These are phyloP conservation scores for Aspergillus versicolor DNA, from an alignment of 2,329 filamentous ascomycete species.

Conservation along the genomic window DNA sequence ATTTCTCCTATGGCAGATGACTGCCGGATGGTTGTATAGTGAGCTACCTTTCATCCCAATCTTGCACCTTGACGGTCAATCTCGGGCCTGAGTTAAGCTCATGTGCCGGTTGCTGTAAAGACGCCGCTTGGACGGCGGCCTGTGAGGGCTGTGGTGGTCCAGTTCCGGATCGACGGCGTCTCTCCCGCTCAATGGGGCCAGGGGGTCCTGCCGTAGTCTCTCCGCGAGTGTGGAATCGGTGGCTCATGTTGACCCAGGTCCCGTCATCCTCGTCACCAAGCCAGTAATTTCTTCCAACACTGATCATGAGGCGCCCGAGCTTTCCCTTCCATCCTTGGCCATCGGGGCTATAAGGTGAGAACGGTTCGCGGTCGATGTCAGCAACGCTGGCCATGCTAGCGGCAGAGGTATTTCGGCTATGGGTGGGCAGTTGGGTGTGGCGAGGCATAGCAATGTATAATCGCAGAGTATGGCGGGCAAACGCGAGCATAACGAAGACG, in stretches of 20 bases:
- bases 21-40: not conserved
- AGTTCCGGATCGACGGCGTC: constrained; percentile 61
- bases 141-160: constrained; percentile 50
- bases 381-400: constrained; percentile 50
- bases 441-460: constrained; percentile 51
- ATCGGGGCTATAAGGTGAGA: constrained; percentile 67
- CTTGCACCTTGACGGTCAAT: constrained; percentile 39
- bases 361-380: constrained; percentile 62
- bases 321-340: constrained; percentile 77
- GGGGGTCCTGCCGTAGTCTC: constrained; percentile 38
- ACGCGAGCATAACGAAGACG: constrained; percentile 77
- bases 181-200: constrained; percentile 54
- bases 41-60: constrained; percentile 33
- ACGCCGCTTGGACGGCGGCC: constrained; percentile 34
- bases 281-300: constrained; percentile 76
- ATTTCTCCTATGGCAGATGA: not conserved
- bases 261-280: constrained; percentile 62
- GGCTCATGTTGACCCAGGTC: constrained; percentile 63
- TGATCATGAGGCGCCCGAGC: constrained; percentile 76
- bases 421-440: constrained; percentile 40
- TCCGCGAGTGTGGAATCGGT: constrained; percentile 56
- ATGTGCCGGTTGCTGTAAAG: constrained; percentile 34
- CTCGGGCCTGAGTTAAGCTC: constrained; percentile 28
- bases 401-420: constrained; percentile 45
- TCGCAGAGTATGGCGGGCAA: constrained; percentile 73